A percentile compares a stretch with the other conserved stretches of the same genome.
Evolutionary conservation across 2,329 filamentous ascomycete genomes (phyloP).

Genomic region (Cytospora mali): DNA sequence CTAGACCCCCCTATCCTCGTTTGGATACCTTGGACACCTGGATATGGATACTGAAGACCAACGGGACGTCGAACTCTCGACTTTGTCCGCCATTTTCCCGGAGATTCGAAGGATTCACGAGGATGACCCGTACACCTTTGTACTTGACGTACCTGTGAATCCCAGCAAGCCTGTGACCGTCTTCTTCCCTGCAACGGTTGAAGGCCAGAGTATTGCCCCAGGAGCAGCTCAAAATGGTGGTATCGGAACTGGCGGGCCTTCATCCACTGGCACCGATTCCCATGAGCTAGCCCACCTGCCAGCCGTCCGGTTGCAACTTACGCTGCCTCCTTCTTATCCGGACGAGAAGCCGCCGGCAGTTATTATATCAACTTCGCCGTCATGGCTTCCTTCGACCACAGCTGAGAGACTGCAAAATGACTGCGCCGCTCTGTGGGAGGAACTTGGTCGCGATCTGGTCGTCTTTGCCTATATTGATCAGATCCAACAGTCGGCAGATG

Average conservation of each 20-base stretch:
- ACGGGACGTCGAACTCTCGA: constrained; percentile 61
- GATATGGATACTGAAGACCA: constrained; percentile 46
- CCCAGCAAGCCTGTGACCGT: constrained; percentile 59
- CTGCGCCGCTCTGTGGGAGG: constrained; percentile 61
- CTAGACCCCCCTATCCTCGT: background rate
- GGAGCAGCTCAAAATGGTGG: constrained; percentile 26
- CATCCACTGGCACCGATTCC: constrained; percentile 42
- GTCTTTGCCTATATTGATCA: constrained; percentile 67
- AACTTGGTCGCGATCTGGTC: constrained; percentile 60
- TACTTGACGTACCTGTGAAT: constrained; percentile 60
- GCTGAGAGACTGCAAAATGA: constrained; percentile 55
- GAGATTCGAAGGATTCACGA: constrained; percentile 55
- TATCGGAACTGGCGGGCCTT: constrained; percentile 14
- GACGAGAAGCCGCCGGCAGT: constrained; percentile 53
- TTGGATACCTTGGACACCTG: background rate
- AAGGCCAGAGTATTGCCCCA: constrained; percentile 32
- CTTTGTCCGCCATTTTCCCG: constrained; percentile 67
- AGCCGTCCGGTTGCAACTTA: constrained; percentile 55
- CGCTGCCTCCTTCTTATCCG: constrained; percentile 62
- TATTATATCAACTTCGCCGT: constrained; percentile 54
- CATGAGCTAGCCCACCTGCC: constrained; percentile 61
- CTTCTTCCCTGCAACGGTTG: constrained; percentile 54
- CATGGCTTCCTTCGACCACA: constrained; percentile 57
- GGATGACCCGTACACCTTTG: constrained; percentile 51
- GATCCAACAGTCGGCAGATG: constrained; percentile 59